phyloP scores from a whole-genome alignment of 805 yeast genomes.

The Yamadazyma sp. region DNA sequence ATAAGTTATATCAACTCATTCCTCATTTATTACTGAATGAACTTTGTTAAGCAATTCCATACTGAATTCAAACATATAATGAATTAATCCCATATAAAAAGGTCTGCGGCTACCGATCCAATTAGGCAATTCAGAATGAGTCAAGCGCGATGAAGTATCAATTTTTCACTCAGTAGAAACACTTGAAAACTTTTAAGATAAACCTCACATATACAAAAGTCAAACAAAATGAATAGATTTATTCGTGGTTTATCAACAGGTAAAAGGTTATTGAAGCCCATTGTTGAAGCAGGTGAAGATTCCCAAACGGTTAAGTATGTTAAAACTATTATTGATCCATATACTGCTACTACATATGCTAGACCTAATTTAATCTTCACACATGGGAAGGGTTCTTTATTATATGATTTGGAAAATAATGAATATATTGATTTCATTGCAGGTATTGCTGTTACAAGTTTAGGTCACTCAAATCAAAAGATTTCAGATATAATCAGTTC shows the following conservation, averaged over 20 bases:
- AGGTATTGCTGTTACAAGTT: constrained; percentile 95
- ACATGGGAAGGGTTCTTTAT: constrained; percentile 75
- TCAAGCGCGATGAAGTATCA: constrained; percentile 34
- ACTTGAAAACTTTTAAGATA: no score
- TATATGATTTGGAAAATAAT: constrained; percentile 77
- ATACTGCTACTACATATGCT: constrained; percentile 73
- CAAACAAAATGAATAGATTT: no score
- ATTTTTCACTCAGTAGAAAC: not conserved
- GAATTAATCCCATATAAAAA: no score
- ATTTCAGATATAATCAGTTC: constrained; percentile 67
- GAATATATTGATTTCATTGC: constrained; percentile 88
- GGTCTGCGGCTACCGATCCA: constrained; percentile 3
- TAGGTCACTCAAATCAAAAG: constrained; percentile 82
- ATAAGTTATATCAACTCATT: no score
- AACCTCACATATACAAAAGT: no score
- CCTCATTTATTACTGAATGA: no score
- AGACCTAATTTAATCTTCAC: constrained; percentile 75
- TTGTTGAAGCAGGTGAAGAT: constrained; percentile 9
- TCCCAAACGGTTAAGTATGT: constrained; percentile 41
- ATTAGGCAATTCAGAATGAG: constrained; percentile 24
- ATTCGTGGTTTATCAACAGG: no score
- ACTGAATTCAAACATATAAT: no score
- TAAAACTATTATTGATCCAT: constrained; percentile 45
- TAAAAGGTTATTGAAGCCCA: no score
- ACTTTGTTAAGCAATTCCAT: no score